Base-by-base conservation (phyloP, 371 early-diverging fungal species). In the Lichtheimia ramosa region DNA sequence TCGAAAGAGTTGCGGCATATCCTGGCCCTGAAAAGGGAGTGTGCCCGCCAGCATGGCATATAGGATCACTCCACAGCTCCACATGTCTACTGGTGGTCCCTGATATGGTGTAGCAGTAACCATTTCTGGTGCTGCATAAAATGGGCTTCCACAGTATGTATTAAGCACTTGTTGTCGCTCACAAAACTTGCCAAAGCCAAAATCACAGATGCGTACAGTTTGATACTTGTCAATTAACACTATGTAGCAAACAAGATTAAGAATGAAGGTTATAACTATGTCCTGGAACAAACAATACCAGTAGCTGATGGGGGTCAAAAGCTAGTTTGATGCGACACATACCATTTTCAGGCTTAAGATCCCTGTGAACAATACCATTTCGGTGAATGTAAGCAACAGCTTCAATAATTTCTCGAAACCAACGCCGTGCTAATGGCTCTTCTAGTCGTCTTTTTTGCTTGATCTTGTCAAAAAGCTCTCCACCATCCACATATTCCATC, bases 401-500 rank as follows among this genome's bases (percentile, higher is more conserved):
- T 50, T 88, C 89, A 14, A 97, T 83, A 23, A 99, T 94, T 70
- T 99, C 97, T 72, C 93, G 89, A 65, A 98, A 98, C 74, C 95
- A 97, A 41, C 70, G 79, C 49, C 92, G 84, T 1, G 98, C 97
- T 59, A 90, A 90, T n/a, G 68, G 69, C 61, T 99, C 99, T 4
- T 85, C 73, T 48, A 99, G 73, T 12, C 89, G 77, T 3, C 94
- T 94, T 50, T 89, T 81, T 68, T 93, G 90, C 34, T 93, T 88
- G 21, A 99, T 89, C 63, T 92, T 89, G 55, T 98, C 96, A 73
- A 97, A 96, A 42, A 99, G 77, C 75, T 98, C 98, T 14, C 96
- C 96, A 56, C 99, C 99, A 58, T 90, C 91, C 53, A 96, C 82
- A 66, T 95, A 93, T 69, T 98, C 99, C 89, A 98, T 91, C 13